Evolutionary conservation across 2,329 filamentous ascomycete genomes (phyloP), one percentile per base, ranked within the genome.

Genomic region (Aciculosporium take): DNA sequence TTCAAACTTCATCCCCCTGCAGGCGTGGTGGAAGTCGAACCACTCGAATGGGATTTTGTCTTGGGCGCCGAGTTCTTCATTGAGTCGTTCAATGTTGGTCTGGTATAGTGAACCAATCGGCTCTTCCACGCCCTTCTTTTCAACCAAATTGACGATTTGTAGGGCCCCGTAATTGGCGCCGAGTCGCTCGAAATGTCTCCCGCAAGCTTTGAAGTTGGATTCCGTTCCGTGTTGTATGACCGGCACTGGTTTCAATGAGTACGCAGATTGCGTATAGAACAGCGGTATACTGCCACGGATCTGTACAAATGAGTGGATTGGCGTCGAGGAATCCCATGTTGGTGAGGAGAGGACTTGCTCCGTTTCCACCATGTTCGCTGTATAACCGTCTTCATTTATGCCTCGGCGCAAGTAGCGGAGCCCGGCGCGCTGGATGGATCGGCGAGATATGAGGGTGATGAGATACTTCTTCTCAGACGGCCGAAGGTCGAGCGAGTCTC

Each of bases 1-100:
- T 55, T 96, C 89, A 54, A 96, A 98, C 51, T 86, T 93, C 89
- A 98, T 95, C 0, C 91, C 91, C 13, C 86, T 81, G 55, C 91
- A 96, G 23, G 84, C 84, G 15, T 78, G 72, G 58, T 96, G 91
- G 53, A 98, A 98, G 56, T 98, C 91, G 52, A 96, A 98, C 91
- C 91, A 98, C 56, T 94, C 85, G 53, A 94, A 93, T 1, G 57
- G 51, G 27, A 61, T 52, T n/a, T 48, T 49, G 2, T 59, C 37
- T 13, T 48, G 57, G 18, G 75, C 67, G 17, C 69, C 57, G 4
- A 69, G 66, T 32, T 73, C 67, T 7, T 79, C 69, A 48, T 91
- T 94, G 40, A 89, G 65, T 20, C 66, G 61, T 37, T 75, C 65
- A 1, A 84, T 71, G 44, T 78, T 77, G 38, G 73, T 69, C 53